These are phyloP conservation scores for Mortierella sp. DNA, from an alignment of 371 early-diverging fungal species.

Conservation along the genomic window DNA sequence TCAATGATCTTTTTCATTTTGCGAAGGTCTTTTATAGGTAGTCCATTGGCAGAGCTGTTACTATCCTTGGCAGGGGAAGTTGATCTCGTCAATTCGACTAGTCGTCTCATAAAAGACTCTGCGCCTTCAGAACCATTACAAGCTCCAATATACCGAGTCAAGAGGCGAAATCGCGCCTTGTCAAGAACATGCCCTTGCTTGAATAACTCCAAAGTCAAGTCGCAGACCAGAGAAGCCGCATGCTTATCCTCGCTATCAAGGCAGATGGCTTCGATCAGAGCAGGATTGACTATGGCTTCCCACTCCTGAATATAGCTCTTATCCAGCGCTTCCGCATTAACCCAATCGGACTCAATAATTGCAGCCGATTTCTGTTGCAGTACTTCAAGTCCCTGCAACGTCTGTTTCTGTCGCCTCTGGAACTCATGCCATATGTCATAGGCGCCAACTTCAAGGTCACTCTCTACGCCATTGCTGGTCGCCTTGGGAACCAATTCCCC, in stretches of 20 bases:
- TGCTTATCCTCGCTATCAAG: constrained; percentile 13
- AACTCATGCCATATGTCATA: constrained; percentile 10
- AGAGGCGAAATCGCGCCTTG: constrained; percentile 16
- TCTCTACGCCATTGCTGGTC: not conserved
- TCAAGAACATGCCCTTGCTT: constrained; percentile 29
- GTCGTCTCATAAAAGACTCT: constrained; percentile 20
- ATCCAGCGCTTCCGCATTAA: not conserved
- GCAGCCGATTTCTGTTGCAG: not conserved
- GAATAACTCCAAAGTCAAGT: constrained; percentile 21
- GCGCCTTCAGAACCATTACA: constrained; percentile 18
- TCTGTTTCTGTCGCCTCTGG: constrained; percentile 17
- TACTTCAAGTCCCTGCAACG: not conserved
- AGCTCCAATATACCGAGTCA: constrained; percentile 26
- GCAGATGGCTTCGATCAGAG: constrained; percentile 40
- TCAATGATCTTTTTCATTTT: constrained; percentile 7
- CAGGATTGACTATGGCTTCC: constrained; percentile 23
- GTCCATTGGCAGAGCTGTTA: not conserved
- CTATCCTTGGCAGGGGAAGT: not conserved
- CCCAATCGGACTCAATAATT: not conserved
- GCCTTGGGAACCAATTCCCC: not conserved
- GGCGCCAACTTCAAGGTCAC: not conserved
- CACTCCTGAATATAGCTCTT: constrained; percentile 6
- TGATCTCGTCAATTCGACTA: constrained; percentile 18
- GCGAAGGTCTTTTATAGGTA: constrained; percentile 5
- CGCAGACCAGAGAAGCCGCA: constrained; percentile 14